These are phyloP conservation scores for Remersonia thermophila DNA, from an alignment of 2,329 filamentous ascomycete genomes.

Conservation along the genomic window DNA sequence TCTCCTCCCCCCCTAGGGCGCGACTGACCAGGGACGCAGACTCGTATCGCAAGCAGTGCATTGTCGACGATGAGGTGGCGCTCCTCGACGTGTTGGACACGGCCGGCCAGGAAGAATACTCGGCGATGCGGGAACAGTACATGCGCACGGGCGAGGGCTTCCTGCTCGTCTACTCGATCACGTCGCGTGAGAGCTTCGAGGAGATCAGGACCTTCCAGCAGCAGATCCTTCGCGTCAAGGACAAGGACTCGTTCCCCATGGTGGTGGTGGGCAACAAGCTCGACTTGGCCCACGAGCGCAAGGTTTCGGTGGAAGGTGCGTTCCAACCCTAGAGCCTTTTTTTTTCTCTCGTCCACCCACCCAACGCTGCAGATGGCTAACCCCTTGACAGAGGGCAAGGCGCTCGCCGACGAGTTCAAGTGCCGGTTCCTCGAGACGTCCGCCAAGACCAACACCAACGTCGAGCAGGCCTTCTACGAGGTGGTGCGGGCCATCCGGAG, in stretches of 20 bases:
- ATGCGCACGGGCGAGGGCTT: conserved; percentile 99
- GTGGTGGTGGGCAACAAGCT: conserved; percentile 99
- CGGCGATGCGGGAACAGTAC: conserved; percentile 98
- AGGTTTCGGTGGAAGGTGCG: conserved; percentile 84
- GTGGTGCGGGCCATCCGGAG: conserved; percentile 94
- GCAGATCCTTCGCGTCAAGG: conserved; percentile 96
- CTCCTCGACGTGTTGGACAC: conserved; percentile 97
- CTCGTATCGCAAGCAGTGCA: conserved; percentile 98
- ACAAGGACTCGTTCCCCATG: conserved; percentile 99
- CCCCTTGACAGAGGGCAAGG: conserved; percentile 65
- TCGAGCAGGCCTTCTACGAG: conserved; percentile 97
- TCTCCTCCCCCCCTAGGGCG: background rate
- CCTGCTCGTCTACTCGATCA: conserved; percentile 95
- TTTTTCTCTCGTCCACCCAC: background rate
- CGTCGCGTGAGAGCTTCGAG: conserved; percentile 91
- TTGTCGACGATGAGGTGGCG: conserved; percentile 96
- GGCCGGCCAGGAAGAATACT: conserved; percentile 97
- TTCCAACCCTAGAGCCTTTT: conserved; percentile 10
- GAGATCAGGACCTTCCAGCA: conserved; percentile 98
- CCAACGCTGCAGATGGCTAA: conserved; percentile 6
- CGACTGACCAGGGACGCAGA: conserved; percentile 41
- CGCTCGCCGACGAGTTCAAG: conserved; percentile 71
- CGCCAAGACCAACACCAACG: conserved; percentile 94
- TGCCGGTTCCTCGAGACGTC: conserved; percentile 99
- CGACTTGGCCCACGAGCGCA: conserved; percentile 86